phyloP scores from a whole-genome alignment of 768 basidiomycete genomes.

The Kwoniella sp. region DNA sequence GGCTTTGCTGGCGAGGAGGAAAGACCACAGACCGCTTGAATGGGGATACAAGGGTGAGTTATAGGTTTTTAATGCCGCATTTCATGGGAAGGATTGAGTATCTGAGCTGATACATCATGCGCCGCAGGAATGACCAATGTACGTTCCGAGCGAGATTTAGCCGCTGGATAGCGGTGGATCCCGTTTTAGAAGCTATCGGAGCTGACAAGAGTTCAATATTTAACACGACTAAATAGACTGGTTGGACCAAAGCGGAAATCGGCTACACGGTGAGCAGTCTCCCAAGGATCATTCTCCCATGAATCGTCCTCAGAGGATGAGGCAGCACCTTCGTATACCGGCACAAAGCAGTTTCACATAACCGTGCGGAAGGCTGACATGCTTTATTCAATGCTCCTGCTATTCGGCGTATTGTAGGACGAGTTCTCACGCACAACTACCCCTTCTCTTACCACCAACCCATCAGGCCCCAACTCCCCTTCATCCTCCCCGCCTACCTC shows the following conservation, averaged over 20 bases:
- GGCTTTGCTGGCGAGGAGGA: conserved; percentile 50
- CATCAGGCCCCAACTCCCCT: conserved; percentile 32
- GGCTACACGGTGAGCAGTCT: conserved; percentile 47
- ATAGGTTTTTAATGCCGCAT: too few relatives aligned
- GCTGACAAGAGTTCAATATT: too few relatives aligned
- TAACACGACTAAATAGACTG: too few relatives aligned
- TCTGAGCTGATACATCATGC: neutral
- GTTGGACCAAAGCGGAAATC: conserved; percentile 52
- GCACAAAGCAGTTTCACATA: too few relatives aligned
- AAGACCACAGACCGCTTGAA: conserved; percentile 37
- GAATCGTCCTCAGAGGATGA: neutral
- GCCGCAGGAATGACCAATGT: conserved; percentile 54
- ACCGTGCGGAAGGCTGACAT: too few relatives aligned
- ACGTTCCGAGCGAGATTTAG: too few relatives aligned
- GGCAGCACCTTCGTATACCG: too few relatives aligned
- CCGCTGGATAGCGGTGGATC: too few relatives aligned
- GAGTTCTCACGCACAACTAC: conserved; percentile 24
- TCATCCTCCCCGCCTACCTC: conserved; percentile 29
- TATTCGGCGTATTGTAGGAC: too few relatives aligned
- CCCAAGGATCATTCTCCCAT: neutral
- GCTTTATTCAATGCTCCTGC: too few relatives aligned
- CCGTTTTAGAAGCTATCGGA: neutral
- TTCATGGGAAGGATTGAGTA: neutral
- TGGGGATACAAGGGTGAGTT: conserved; percentile 50
- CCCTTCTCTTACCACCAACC: conserved; percentile 30